phyloP scores from a whole-genome alignment of 345 rosid genomes.

The Turnera subulata region DNA sequence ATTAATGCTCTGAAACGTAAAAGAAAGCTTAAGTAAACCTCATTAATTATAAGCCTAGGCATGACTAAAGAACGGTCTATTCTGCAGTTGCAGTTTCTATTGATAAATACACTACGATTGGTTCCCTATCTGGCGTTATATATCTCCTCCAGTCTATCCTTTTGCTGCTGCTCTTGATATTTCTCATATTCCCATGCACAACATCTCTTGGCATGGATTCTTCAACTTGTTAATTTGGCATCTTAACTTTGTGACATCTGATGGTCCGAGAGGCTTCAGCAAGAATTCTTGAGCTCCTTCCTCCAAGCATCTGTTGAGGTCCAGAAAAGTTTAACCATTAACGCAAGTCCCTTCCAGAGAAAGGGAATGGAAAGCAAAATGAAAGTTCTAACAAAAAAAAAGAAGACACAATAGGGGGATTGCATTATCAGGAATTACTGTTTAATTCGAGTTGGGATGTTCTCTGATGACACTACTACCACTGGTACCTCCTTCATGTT shows the following conservation, averaged over 20 bases:
- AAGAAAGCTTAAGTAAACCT: too few relatives aligned
- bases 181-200: neutral
- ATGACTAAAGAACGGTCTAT: too few relatives aligned
- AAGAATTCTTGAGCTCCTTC: constrained; percentile 22
- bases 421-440: neutral
- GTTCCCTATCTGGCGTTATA: too few relatives aligned
- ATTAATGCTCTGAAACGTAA: too few relatives aligned
- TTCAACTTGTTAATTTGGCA: neutral
- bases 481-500: constrained; percentile 24
- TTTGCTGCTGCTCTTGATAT: neutral
- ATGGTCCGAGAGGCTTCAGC: constrained; percentile 12
- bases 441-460: constrained; percentile 19
- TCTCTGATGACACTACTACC: constrained; percentile 34
- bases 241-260: constrained; percentile 16
- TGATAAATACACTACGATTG: too few relatives aligned
- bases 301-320: constrained; percentile 22
- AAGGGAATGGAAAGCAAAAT: too few relatives aligned
- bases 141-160: too few relatives aligned
- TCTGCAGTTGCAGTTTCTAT: too few relatives aligned
- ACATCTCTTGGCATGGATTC: neutral
- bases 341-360: too few relatives aligned
- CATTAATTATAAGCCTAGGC: too few relatives aligned
- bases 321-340: neutral
- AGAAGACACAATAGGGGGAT: neutral
- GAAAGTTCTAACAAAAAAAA: neutral